phyloP scores from a whole-genome alignment of 1,139 yeast species.

The Blastobotrys indianensis region DNA sequence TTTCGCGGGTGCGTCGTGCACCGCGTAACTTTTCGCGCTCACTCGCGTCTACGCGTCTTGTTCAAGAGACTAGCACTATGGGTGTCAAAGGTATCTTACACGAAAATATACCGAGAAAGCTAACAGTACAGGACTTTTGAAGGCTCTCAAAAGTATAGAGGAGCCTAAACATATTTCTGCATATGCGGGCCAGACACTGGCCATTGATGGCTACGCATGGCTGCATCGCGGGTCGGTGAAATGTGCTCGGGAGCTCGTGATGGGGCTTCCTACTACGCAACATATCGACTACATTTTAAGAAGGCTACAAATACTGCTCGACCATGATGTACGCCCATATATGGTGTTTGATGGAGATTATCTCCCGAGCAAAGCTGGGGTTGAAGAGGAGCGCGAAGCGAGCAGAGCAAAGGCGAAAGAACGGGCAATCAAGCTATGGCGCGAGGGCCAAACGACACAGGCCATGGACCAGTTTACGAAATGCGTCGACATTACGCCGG shows the following conservation, averaged over 20 bases:
- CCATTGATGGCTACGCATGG: slow-evolving; percentile 97
- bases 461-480: slow-evolving; percentile 61
- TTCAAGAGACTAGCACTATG: neutral
- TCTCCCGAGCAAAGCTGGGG: slow-evolving; percentile 69
- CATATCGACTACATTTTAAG: slow-evolving; percentile 49
- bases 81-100: slow-evolving; percentile 5
- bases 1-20: no score
- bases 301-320: slow-evolving; percentile 56
- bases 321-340: slow-evolving; percentile 72
- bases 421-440: slow-evolving; percentile 16
- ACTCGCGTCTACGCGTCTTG: no score
- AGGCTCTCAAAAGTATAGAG: slow-evolving; percentile 68
- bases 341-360: slow-evolving; percentile 93
- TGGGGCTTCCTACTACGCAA: slow-evolving; percentile 56
- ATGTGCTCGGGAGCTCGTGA: slow-evolving; percentile 80
- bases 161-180: slow-evolving; percentile 50
- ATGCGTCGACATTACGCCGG: slow-evolving; percentile 82
- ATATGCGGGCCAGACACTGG: slow-evolving; percentile 71
- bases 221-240: slow-evolving; percentile 78
- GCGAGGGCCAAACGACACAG: slow-evolving; percentile 45
- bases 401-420: slow-evolving; percentile 22
- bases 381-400: slow-evolving; percentile 56
- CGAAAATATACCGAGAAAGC: no score
- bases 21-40: no score
- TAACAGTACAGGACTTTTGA: slow-evolving; percentile 54